phyloP scores from a whole-genome alignment of 1,139 yeast species.

The Nakaseomyces bracarensis region DNA sequence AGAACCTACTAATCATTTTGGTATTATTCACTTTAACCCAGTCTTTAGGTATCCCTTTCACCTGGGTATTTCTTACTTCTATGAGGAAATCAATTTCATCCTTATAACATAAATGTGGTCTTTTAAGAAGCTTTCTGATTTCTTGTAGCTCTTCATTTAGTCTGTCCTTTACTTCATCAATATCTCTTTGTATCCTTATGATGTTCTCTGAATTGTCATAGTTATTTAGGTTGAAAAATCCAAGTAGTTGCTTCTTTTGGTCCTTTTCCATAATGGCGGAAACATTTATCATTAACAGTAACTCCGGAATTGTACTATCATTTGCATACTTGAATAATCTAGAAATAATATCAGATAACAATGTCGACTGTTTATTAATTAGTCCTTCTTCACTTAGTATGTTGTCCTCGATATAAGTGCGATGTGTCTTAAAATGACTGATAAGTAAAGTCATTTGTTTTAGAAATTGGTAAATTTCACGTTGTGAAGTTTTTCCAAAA shows the following conservation, averaged over 20 bases:
- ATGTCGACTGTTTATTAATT: slow-evolving; percentile 25
- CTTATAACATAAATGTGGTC: slow-evolving; percentile 53
- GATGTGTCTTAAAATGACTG: slow-evolving; percentile 29
- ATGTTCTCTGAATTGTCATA: slow-evolving; percentile 39
- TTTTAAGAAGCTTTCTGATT: slow-evolving; percentile 41
- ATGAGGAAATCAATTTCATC: slow-evolving; percentile 61
- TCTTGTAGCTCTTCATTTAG: slow-evolving; percentile 45
- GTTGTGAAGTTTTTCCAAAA: slow-evolving; percentile 55
- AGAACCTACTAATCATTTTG: slow-evolving; percentile 58
- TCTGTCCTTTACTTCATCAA: slow-evolving; percentile 36
- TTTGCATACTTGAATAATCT: slow-evolving; percentile 20
- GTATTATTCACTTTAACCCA: slow-evolving; percentile 78
- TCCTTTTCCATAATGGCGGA: slow-evolving; percentile 49
- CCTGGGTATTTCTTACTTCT: slow-evolving; percentile 58
- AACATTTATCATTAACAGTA: slow-evolving; percentile 49
- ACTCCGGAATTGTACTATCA: slow-evolving; percentile 22
- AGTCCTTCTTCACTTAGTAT: slow-evolving; percentile 20
- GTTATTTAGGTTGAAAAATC: slow-evolving; percentile 45
- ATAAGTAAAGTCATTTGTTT: slow-evolving; percentile 38
- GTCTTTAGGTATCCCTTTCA: slow-evolving; percentile 51
- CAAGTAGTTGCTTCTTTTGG: slow-evolving; percentile 39
- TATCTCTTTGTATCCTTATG: slow-evolving; percentile 36
- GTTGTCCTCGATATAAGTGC: slow-evolving; percentile 22
- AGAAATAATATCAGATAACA: slow-evolving; percentile 31
- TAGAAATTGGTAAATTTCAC: slow-evolving; percentile 57